Conservation (phyloP, 2,329 filamentous ascomycete species). For the Colletotrichum karsti region DNA sequence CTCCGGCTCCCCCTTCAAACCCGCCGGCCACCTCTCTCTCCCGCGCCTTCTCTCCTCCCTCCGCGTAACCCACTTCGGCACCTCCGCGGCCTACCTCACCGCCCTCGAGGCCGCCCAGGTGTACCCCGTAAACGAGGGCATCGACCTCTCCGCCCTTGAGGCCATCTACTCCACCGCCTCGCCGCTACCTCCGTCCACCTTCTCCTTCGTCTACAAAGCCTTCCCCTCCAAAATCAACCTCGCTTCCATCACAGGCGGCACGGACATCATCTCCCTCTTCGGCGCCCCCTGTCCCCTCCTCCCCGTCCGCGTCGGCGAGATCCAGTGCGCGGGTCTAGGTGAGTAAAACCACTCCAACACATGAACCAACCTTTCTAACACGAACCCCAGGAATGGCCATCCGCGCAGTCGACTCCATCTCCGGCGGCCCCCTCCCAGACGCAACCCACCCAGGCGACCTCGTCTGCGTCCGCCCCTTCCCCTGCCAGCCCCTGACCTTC, state of each 20-base stretch:
- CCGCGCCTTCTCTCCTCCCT: constrained; percentile 83
- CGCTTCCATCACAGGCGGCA: constrained; percentile 93
- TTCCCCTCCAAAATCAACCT: constrained; percentile 86
- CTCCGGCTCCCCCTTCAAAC: constrained; percentile 89
- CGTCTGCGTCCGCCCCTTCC: constrained; percentile 87
- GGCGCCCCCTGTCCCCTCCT: constrained; percentile 83
- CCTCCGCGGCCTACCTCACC: constrained; percentile 91
- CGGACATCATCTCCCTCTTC: constrained; percentile 96
- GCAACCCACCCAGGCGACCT: constrained; percentile 83
- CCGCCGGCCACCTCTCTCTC: constrained; percentile 82
- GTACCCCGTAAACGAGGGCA: constrained; percentile 62
- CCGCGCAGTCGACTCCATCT: constrained; percentile 64
- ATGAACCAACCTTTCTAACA: too few species aligned
- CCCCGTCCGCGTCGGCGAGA: constrained; percentile 77
- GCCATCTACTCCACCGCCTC: constrained; percentile 96
- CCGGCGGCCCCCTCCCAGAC: constrained; percentile 57
- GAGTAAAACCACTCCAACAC: too few species aligned
- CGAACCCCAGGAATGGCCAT: too few species aligned
- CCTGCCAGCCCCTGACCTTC: constrained; percentile 90
- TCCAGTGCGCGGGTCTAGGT: constrained; percentile 81
- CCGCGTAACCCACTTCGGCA: constrained; percentile 91
- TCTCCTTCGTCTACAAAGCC: constrained; percentile 85
- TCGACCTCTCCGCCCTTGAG: constrained; percentile 72
- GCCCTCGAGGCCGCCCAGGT: constrained; percentile 83
- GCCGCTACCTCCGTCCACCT: constrained; percentile 91